phyloP scores from a whole-genome alignment of 2,329 filamentous ascomycete species.

The Ophiocordyceps camponoti-rufipedis region DNA sequence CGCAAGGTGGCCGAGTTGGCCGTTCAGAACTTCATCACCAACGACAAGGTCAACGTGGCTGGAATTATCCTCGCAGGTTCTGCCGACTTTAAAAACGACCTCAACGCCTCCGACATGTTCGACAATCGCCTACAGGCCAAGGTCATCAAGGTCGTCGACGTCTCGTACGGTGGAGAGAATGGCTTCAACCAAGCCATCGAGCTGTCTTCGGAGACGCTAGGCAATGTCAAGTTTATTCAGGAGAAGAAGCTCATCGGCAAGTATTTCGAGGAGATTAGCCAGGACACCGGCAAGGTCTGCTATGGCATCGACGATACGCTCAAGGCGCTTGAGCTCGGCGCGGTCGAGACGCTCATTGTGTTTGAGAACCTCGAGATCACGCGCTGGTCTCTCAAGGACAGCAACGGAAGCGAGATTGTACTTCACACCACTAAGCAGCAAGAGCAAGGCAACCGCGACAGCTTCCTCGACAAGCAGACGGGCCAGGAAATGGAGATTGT shows the following conservation, averaged over 20 bases:
- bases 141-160: slow-evolving; percentile 98
- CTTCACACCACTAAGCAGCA: slow-evolving; percentile 71
- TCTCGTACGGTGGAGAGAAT: slow-evolving; percentile 97
- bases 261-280: slow-evolving; percentile 98
- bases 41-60: slow-evolving; percentile 95
- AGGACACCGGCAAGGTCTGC: slow-evolving; percentile 91
- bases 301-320: slow-evolving; percentile 97
- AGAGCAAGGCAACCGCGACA: slow-evolving; percentile 54
- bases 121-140: slow-evolving; percentile 80
- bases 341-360: slow-evolving; percentile 84
- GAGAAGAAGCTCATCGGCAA: slow-evolving; percentile 99
- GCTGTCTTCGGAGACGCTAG: slow-evolving; percentile 80
- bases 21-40: slow-evolving; percentile 97
- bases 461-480: slow-evolving; percentile 90
- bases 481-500: slow-evolving; percentile 95
- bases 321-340: slow-evolving; percentile 90
- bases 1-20: slow-evolving; percentile 96
- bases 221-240: slow-evolving; percentile 99
- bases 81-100: slow-evolving; percentile 98
- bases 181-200: slow-evolving; percentile 99
- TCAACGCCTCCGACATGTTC: slow-evolving; percentile 95
- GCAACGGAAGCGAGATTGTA: slow-evolving; percentile 51
- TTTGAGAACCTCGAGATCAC: slow-evolving; percentile 95
- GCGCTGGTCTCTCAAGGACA: slow-evolving; percentile 75
- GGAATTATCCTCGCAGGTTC: slow-evolving; percentile 92